phyloP scores from a whole-genome alignment of 345 rosid genomes.

The Eucalyptus tenuipes region DNA sequence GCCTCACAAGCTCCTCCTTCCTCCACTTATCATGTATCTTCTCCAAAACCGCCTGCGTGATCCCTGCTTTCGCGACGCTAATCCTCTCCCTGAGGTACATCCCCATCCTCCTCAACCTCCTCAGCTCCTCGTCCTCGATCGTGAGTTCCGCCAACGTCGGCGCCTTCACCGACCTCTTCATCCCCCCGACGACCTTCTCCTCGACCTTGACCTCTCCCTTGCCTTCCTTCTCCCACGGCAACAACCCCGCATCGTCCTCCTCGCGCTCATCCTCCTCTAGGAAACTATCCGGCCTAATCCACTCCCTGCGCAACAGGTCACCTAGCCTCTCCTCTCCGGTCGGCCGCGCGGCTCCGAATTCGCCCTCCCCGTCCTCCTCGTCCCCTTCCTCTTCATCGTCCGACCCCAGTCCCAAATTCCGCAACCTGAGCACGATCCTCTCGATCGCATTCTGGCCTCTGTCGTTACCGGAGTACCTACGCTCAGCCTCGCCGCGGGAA shows the following conservation, averaged over 20 bases:
- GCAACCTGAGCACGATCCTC: conserved; percentile 71
- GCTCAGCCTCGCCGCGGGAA: conserved; percentile 3
- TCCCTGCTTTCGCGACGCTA: conserved; percentile 81
- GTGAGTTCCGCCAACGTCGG: conserved; percentile 91
- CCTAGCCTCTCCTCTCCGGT: conserved; percentile 81
- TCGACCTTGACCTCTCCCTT: conserved; percentile 53
- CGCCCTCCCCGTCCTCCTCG: conserved; percentile 17
- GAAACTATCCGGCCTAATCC: conserved; percentile 80
- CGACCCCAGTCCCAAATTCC: conserved; percentile 67
- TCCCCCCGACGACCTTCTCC: conserved; percentile 34
- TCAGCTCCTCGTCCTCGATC: conserved; percentile 74
- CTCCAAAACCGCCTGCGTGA: conserved; percentile 69
- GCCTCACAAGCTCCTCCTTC: conserved; percentile 84
- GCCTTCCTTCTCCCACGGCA: conserved; percentile 30
- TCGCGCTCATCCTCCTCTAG: conserved; percentile 3
- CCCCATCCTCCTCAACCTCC: conserved; percentile 67
- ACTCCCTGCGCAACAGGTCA: conserved; percentile 70
- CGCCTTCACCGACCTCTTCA: conserved; percentile 44
- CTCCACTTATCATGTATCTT: conserved; percentile 94
- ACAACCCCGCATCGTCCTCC: conserved; percentile 27
- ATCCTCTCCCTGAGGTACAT: conserved; percentile 79
- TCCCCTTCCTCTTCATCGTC: conserved; percentile 53
- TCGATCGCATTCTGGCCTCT: conserved; percentile 67
- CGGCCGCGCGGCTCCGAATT: conserved; percentile 7
- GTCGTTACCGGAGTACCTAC: conserved; percentile 13